Conservation (phyloP, 2,329 filamentous ascomycete species). For the Elsinoe perseae region DNA sequence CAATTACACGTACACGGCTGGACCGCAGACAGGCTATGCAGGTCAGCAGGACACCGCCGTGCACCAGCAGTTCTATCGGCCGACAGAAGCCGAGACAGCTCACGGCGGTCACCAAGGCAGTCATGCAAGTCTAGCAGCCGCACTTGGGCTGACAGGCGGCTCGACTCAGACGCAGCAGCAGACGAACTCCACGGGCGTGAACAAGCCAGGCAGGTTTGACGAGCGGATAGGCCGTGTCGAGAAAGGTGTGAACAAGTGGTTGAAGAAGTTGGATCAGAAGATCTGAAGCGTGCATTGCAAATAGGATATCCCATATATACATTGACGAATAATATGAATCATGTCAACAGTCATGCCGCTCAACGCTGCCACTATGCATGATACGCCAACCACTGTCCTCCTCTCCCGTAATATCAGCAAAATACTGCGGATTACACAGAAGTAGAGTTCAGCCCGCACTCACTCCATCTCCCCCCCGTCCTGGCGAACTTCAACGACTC, state of each 20-base stretch:
- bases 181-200: conserved; percentile 33
- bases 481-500: conserved; percentile 66
- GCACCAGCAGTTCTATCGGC: conserved; percentile 63
- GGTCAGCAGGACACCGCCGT: conserved; percentile 43
- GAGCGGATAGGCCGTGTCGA: conserved; percentile 60
- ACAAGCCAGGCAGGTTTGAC: conserved; percentile 42
- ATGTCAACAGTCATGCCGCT: background rate
- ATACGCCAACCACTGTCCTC: background rate
- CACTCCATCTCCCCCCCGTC: conserved; percentile 63
- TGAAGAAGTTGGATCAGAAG: conserved; percentile 61
- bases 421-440: background rate
- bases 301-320: background rate
- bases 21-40: conserved; percentile 24
- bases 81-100: conserved; percentile 54
- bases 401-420: background rate
- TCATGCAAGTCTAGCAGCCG: conserved; percentile 13
- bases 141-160: conserved; percentile 5
- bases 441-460: conserved; percentile 42
- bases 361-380: background rate
- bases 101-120: conserved; percentile 29
- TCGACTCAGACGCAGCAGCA: conserved; percentile 17
- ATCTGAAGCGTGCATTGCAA: background rate
- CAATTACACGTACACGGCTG: conserved; percentile 43
- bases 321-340: background rate
- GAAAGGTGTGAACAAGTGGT: conserved; percentile 60